Conservation (phyloP, 352 stramenopile species). For the Phytopythium chamaehyphon region DNA sequence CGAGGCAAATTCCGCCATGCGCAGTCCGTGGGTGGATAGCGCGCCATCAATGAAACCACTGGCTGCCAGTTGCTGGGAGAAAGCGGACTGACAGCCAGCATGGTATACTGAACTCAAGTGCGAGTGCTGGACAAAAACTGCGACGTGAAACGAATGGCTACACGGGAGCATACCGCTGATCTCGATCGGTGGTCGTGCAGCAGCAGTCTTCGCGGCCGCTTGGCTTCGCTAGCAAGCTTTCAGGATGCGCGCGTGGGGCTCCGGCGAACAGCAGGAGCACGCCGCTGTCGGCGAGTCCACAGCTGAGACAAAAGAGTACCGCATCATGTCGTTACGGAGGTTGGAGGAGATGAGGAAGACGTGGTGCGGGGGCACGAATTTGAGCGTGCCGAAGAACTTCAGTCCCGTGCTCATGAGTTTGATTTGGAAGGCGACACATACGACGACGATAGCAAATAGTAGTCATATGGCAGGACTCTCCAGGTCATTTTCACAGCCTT, state of each 20-base stretch:
- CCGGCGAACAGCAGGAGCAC: slow-evolving; percentile 34
- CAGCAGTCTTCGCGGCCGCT: not conserved
- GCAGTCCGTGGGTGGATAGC: too few species aligned
- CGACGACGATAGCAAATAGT: slow-evolving; percentile 18
- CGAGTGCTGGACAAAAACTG: too few species aligned
- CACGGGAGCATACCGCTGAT: slow-evolving; percentile 4
- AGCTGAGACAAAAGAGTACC: slow-evolving; percentile 20
- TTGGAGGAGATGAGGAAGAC: slow-evolving; percentile 47
- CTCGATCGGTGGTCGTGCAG: not conserved
- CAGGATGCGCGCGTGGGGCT: slow-evolving; percentile 1
- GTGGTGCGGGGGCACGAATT: slow-evolving; percentile 41
- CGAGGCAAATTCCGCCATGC: slow-evolving; percentile 6
- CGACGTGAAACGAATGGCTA: not conserved
- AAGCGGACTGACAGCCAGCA: not conserved
- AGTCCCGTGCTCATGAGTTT: slow-evolving; percentile 30
- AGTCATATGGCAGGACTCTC: slow-evolving; percentile 17
- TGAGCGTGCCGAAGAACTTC: slow-evolving; percentile 34
- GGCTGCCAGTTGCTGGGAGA: slow-evolving; percentile 7
- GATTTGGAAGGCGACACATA: slow-evolving; percentile 29
- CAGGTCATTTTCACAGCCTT: slow-evolving; percentile 16
- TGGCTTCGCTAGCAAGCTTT: not conserved
- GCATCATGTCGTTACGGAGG: slow-evolving; percentile 34
- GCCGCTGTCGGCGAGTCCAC: slow-evolving; percentile 20
- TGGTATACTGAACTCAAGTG: not conserved
- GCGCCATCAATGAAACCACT: too few species aligned